phyloP scores from a whole-genome alignment of 169 alveolate species.

The Hepatocystis sp. region DNA sequence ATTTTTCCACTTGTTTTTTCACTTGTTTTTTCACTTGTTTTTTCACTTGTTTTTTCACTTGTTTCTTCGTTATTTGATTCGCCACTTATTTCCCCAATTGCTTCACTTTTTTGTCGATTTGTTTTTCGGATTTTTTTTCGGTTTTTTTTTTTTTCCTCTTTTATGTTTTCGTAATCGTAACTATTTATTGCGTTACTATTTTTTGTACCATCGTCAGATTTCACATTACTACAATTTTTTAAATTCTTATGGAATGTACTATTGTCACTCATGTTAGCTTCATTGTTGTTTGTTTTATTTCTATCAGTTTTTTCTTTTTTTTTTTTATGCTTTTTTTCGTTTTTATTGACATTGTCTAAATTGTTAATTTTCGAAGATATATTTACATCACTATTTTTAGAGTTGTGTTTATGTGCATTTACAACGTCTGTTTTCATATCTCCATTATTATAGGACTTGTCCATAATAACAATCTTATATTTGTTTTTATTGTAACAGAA shows the following conservation, averaged over 20 bases:
- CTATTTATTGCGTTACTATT: too few relatives aligned
- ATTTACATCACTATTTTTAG: too few relatives aligned
- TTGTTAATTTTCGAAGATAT: too few relatives aligned
- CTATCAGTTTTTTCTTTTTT: not conserved
- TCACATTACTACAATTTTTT: too few relatives aligned
- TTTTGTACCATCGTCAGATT: too few relatives aligned
- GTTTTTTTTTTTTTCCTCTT: not conserved
- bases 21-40: not conserved
- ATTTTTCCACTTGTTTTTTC: not conserved
- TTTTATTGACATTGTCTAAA: not conserved
- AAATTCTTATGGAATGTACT: not conserved
- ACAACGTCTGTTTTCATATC: too few relatives aligned
- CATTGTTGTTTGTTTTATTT: conserved; percentile 12
- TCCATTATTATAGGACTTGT: too few relatives aligned
- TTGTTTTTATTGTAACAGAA: too few relatives aligned
- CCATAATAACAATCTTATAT: too few relatives aligned
- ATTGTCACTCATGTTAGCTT: not conserved
- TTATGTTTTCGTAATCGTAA: not conserved
- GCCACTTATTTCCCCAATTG: not conserved
- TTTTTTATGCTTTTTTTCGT: not conserved
- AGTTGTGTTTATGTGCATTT: too few relatives aligned
- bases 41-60: not conserved
- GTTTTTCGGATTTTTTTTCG: not conserved
- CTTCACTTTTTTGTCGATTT: not conserved
- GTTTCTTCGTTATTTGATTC: not conserved